These are phyloP conservation scores for Taphrina confusa DNA, from an alignment of 1,139 yeast species.

Conservation along the genomic window DNA sequence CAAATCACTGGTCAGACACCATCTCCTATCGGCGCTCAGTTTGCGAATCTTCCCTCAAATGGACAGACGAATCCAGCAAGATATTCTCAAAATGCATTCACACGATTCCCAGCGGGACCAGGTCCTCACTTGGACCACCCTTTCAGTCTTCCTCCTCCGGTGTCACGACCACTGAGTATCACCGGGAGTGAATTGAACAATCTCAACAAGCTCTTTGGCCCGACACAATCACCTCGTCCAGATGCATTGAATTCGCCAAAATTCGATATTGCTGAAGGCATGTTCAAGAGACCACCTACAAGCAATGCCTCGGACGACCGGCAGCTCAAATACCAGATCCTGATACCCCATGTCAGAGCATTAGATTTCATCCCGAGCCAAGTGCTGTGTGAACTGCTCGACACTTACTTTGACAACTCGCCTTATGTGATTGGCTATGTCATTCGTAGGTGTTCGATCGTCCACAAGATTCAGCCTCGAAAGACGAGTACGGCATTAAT, in stretches of 20 bases:
- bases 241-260: background rate
- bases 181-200: slow-evolving; percentile 6
- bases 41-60: background rate
- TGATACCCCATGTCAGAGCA: slow-evolving; percentile 42
- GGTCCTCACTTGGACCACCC: slow-evolving; percentile 20
- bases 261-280: background rate
- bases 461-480: slow-evolving; percentile 43
- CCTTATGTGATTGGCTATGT: slow-evolving; percentile 45
- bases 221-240: background rate
- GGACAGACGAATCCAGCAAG: background rate
- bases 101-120: slow-evolving; percentile 13
- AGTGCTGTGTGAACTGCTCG: slow-evolving; percentile 48
- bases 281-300: background rate
- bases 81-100: background rate
- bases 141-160: slow-evolving; percentile 8
- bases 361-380: slow-evolving; percentile 44
- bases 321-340: slow-evolving; percentile 43
- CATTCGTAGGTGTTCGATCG: slow-evolving; percentile 42
- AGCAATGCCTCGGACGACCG: slow-evolving; percentile 7
- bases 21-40: background rate
- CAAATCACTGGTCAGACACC: slow-evolving; percentile 4
- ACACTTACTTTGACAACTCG: slow-evolving; percentile 47
- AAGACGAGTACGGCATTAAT: slow-evolving; percentile 46
- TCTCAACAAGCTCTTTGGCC: slow-evolving; percentile 2
- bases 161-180: background rate